These are phyloP conservation scores for Penicillium sp. DNA, from an alignment of 2,329 filamentous ascomycete genomes.

Conservation along the genomic window DNA sequence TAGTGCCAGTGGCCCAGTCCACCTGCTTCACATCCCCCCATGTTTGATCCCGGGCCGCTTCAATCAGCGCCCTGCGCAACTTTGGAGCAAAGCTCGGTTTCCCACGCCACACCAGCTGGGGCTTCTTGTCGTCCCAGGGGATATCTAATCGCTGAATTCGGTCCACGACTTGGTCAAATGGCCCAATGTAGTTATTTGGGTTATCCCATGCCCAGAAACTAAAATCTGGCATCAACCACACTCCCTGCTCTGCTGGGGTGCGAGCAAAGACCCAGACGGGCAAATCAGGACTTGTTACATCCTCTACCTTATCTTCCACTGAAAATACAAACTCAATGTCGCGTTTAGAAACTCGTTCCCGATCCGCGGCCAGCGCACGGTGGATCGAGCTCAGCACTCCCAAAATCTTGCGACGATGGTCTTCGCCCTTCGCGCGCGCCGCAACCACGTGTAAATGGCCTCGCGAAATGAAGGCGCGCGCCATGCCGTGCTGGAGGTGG, in stretches of 20 bases:
- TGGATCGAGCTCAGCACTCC: constrained; percentile 50
- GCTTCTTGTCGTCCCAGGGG: constrained; percentile 39
- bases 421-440: constrained; percentile 32
- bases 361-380: constrained; percentile 46
- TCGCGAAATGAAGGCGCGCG: constrained; percentile 32
- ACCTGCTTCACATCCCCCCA: constrained; percentile 51
- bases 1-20: constrained; percentile 40
- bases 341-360: constrained; percentile 32
- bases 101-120: constrained; percentile 52
- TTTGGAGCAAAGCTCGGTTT: constrained; percentile 45
- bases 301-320: constrained; percentile 44
- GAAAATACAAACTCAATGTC: constrained; percentile 51
- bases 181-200: constrained; percentile 33
- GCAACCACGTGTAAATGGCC: constrained; percentile 36
- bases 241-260: constrained; percentile 40
- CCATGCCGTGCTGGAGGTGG: constrained; percentile 33
- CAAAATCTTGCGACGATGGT: constrained; percentile 39
- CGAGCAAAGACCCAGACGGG: constrained; percentile 47
- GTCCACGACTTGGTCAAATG: constrained; percentile 38
- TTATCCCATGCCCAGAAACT: constrained; percentile 53
- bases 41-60: constrained; percentile 39
- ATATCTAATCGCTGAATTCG: constrained; percentile 28
- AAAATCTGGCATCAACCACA: constrained; percentile 55
- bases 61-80: constrained; percentile 41
- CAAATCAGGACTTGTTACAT: constrained; percentile 35